Conservation (phyloP, 306 rosid genomes). For the Vicia villosa region DNA sequence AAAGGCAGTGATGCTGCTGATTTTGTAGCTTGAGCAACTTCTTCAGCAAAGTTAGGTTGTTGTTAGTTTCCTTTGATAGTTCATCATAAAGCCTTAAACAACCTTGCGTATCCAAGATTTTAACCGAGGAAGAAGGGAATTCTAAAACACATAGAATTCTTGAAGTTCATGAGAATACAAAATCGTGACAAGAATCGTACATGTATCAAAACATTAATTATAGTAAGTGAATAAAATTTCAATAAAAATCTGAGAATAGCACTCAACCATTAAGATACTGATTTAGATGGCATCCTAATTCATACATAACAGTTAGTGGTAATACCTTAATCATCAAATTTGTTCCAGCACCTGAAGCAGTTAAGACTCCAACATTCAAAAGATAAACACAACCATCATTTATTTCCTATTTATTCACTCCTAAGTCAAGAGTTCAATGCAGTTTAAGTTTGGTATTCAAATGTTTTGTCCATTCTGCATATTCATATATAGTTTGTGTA, state of each 20-base stretch:
- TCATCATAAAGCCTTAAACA: slow-evolving; percentile 60
- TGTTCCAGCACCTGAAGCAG: slow-evolving; percentile 87
- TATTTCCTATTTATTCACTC: no score
- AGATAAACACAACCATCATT: no score
- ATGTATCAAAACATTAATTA: slow-evolving; percentile 1
- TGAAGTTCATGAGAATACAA: slow-evolving; percentile 34
- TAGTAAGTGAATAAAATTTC: slow-evolving; percentile 34
- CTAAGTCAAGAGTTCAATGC: no score
- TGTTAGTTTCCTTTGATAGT: slow-evolving; percentile 42
- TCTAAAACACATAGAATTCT: slow-evolving; percentile 55
- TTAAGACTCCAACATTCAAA: slow-evolving; percentile 75
- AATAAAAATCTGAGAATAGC: slow-evolving; percentile 26
- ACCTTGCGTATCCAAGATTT: slow-evolving; percentile 93
- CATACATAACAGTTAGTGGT: slow-evolving; percentile 19
- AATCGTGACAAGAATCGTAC: slow-evolving; percentile 23
- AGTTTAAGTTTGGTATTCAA: no score
- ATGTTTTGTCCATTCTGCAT: no score
- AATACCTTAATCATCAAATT: slow-evolving; percentile 80
- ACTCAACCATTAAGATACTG: slow-evolving; percentile 21
- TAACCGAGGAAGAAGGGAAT: slow-evolving; percentile 76
- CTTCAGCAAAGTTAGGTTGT: slow-evolving; percentile 77
- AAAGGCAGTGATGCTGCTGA: no score
- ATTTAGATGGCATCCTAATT: slow-evolving; percentile 17
- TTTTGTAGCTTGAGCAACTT: slow-evolving; percentile 85
- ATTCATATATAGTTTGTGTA: no score